These are phyloP conservation scores for Chlorociboria aeruginascens DNA, from an alignment of 495 filamentous ascomycete genomes.

Conservation along the genomic window DNA sequence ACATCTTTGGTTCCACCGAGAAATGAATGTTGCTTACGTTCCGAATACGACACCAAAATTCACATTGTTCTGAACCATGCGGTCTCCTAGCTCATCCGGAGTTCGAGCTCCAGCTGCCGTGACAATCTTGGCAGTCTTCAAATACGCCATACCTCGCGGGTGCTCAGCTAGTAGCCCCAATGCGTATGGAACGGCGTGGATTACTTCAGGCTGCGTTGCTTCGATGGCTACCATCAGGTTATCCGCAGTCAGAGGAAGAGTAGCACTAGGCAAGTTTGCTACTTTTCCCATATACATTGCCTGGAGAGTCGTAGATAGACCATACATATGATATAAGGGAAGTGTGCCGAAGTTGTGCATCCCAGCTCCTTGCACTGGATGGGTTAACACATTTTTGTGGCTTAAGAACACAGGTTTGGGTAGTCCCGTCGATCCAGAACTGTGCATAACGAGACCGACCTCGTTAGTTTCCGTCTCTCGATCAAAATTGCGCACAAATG, in stretches of 20 bases:
- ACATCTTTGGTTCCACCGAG: too few species aligned
- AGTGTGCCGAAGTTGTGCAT: slow-evolving; percentile 30
- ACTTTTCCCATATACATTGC: slow-evolving; percentile 26
- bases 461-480: slow-evolving; percentile 24
- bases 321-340: slow-evolving; percentile 28
- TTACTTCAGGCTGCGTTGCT: slow-evolving; percentile 26
- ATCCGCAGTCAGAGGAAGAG: slow-evolving; percentile 29
- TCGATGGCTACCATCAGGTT: slow-evolving; percentile 29
- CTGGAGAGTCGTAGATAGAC: slow-evolving; percentile 34
- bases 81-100: slow-evolving; percentile 38
- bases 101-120: slow-evolving; percentile 33
- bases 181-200: slow-evolving; percentile 35
- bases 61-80: slow-evolving; percentile 38
- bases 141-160: slow-evolving; percentile 31
- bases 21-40: background rate
- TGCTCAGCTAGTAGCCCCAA: slow-evolving; percentile 36
- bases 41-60: slow-evolving; percentile 35
- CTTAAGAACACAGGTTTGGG: slow-evolving; percentile 5
- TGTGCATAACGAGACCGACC: slow-evolving; percentile 21
- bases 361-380: slow-evolving; percentile 21
- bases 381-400: background rate
- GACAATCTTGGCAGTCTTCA: slow-evolving; percentile 32
- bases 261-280: slow-evolving; percentile 32
- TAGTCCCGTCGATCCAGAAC: slow-evolving; percentile 10
- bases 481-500: slow-evolving; percentile 24